Evolutionary conservation across 1,284 basidiomycete species (phyloP).

Genomic region (Lignosus rhinocerotis): DNA sequence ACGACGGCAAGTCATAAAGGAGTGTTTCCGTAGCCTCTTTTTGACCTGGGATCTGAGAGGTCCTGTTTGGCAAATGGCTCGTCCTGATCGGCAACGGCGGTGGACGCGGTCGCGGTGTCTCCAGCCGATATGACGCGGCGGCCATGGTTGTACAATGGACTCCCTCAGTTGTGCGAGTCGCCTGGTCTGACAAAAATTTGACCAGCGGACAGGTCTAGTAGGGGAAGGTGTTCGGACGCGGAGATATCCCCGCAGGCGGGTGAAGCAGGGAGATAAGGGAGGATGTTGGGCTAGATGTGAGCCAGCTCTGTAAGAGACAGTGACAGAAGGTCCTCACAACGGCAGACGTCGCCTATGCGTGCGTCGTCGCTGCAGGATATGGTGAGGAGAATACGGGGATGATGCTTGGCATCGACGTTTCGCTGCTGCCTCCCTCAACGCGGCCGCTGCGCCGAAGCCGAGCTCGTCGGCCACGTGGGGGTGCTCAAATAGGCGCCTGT

Average conservation of each 20-base stretch:
- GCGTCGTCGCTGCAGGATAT: slow-evolving; percentile 12
- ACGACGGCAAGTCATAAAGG: slow-evolving; percentile 75
- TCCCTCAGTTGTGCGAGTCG: slow-evolving; percentile 3
- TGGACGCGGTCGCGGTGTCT: slow-evolving; percentile 61
- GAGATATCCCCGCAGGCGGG: slow-evolving; percentile 22
- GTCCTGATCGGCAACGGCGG: slow-evolving; percentile 65
- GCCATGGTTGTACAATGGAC: slow-evolving; percentile 45
- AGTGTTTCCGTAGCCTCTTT: slow-evolving; percentile 48
- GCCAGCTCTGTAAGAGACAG: not conserved
- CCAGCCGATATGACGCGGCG: slow-evolving; percentile 60
- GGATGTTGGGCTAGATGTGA: slow-evolving; percentile 19
- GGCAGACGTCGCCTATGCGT: slow-evolving; percentile 5
- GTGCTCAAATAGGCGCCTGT: not conserved
- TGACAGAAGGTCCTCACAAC: slow-evolving; percentile 1
- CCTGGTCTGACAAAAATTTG: slow-evolving; percentile 17
- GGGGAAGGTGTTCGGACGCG: slow-evolving; percentile 4
- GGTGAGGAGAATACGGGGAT: slow-evolving; percentile 2
- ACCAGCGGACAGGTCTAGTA: not conserved
- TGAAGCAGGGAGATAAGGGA: slow-evolving; percentile 16
- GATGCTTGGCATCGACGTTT: slow-evolving; percentile 4
- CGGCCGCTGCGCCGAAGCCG: slow-evolving; percentile 22
- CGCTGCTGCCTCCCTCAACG: slow-evolving; percentile 19
- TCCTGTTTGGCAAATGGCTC: slow-evolving; percentile 44
- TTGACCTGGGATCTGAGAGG: slow-evolving; percentile 43
- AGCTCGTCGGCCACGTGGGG: slow-evolving; percentile 15